phyloP scores from a whole-genome alignment of 495 filamentous ascomycete species.

The Mycothermus thermophilus region DNA sequence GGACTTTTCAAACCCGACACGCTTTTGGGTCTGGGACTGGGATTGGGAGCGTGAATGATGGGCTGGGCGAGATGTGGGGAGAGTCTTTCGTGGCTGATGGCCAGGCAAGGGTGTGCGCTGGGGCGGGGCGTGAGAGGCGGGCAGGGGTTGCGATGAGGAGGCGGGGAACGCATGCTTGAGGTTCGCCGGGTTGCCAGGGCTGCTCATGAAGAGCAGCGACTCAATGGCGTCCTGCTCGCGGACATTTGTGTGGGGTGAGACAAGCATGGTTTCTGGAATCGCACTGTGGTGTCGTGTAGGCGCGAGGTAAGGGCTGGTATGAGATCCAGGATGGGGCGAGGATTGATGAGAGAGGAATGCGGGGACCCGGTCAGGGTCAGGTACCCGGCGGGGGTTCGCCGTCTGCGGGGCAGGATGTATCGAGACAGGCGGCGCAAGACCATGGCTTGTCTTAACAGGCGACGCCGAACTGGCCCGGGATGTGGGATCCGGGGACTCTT shows the following conservation, averaged over 20 bases:
- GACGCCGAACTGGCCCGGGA: conserved; percentile 15
- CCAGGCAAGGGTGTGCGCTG: conserved; percentile 30
- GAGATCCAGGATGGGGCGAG: conserved; percentile 20
- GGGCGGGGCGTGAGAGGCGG: conserved; percentile 7
- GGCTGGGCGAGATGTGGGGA: conserved; percentile 29
- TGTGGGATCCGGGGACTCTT: conserved; percentile 7
- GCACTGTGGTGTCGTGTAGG: conserved; percentile 33
- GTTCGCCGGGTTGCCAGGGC: conserved; percentile 58
- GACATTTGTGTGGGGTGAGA: conserved; percentile 34
- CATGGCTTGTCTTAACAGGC: conserved; percentile 14
- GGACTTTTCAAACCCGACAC: conserved; percentile 35
- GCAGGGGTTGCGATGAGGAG: conserved; percentile 21
- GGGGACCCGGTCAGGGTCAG: conserved; percentile 23
- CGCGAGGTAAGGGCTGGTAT: conserved; percentile 25
- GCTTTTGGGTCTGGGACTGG: conserved; percentile 23
- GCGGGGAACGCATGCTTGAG: conserved; percentile 35
- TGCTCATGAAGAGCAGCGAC: conserved; percentile 75
- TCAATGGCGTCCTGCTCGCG: conserved; percentile 84
- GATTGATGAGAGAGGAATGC: conserved; percentile 27
- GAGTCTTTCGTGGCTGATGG: conserved; percentile 29
- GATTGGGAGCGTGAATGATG: conserved; percentile 22
- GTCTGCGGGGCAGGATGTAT: conserved; percentile 20
- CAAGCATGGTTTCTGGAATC: conserved; percentile 46
- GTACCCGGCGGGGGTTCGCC: conserved; percentile 24
- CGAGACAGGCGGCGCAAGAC: conserved; percentile 25